Conservation (phyloP, 108 stramenopile genomes). For the Chaetoceros tenuissimus region DNA sequence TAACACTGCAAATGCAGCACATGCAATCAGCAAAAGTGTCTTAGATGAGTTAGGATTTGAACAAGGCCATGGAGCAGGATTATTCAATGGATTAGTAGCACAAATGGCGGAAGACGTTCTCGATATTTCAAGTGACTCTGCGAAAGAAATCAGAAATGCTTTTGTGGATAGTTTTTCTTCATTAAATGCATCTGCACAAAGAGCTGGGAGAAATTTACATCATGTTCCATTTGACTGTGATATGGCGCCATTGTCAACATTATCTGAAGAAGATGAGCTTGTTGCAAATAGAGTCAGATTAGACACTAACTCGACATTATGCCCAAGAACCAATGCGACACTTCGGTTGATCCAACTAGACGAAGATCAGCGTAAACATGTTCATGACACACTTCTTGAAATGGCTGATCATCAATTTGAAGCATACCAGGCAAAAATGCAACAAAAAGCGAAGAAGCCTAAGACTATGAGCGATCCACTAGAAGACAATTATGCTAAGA, state of each 20-base stretch:
- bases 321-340: conserved; percentile 50
- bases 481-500: conserved; percentile 5
- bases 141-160: conserved; percentile 59
- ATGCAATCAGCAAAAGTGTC: too few relatives aligned
- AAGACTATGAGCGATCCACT: conserved; percentile 12
- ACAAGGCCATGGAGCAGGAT: conserved; percentile 31
- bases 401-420: conserved; percentile 3
- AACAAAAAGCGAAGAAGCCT: conserved; percentile 2
- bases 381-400: conserved; percentile 24
- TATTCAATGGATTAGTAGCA: conserved; percentile 57
- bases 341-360: conserved; percentile 58
- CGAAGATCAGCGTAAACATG: conserved; percentile 37
- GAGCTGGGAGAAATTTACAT: conserved; percentile 19
- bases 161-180: conserved; percentile 39
- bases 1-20: conserved; percentile 28
- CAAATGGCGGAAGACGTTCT: conserved; percentile 66
- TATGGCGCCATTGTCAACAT: conserved; percentile 37
- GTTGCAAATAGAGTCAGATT: conserved; percentile 49
- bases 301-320: conserved; percentile 42
- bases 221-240: conserved; percentile 25
- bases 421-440: conserved; percentile 1
- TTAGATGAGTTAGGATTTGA: conserved; percentile 25
- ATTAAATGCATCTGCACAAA: too few relatives aligned
- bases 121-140: conserved; percentile 65
- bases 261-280: conserved; percentile 40